A percentile compares a stretch with the other conserved stretches of the same genome.
Evolutionary conservation across 2,329 filamentous ascomycete species (phyloP).

Genomic region (Scortechinia acanthostroma): DNA sequence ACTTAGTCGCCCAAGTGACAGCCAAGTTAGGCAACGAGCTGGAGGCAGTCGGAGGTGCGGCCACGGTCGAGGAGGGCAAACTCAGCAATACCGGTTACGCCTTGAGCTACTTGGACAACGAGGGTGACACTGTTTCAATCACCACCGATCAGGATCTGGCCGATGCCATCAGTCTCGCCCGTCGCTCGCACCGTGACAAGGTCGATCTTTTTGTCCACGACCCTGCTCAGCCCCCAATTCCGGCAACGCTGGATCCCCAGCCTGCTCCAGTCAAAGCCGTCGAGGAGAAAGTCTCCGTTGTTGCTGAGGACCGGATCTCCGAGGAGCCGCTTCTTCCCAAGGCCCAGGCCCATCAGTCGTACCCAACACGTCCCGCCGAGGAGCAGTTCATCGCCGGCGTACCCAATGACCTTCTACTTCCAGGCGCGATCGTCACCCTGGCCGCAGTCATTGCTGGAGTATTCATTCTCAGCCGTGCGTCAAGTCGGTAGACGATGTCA

Average conservation of each 20-base stretch:
- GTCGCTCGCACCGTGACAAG: slow-evolving; percentile 75
- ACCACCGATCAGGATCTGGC: slow-evolving; percentile 89
- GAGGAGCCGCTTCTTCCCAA: neutral
- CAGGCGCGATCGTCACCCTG: slow-evolving; percentile 89
- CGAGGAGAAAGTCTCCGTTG: slow-evolving; percentile 34
- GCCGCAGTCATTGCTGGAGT: slow-evolving; percentile 90
- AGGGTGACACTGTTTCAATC: slow-evolving; percentile 93
- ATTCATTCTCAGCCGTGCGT: slow-evolving; percentile 40
- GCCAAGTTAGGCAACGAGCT: slow-evolving; percentile 80
- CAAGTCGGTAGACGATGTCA: too few relatives aligned
- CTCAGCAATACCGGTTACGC: slow-evolving; percentile 76
- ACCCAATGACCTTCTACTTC: slow-evolving; percentile 86
- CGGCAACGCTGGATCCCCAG: slow-evolving; percentile 36
- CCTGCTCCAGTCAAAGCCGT: slow-evolving; percentile 12
- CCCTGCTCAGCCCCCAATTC: slow-evolving; percentile 78
- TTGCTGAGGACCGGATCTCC: slow-evolving; percentile 14
- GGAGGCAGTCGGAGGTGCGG: slow-evolving; percentile 75
- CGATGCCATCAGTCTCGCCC: slow-evolving; percentile 80
- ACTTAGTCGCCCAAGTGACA: slow-evolving; percentile 71
- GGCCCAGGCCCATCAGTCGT: slow-evolving; percentile 9
- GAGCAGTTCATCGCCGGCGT: slow-evolving; percentile 84
- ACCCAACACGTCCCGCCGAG: slow-evolving; percentile 32
- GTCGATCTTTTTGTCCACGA: slow-evolving; percentile 96
- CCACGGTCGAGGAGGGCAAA: slow-evolving; percentile 72
- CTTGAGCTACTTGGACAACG: slow-evolving; percentile 90